phyloP scores from a whole-genome alignment of 2,329 filamentous ascomycete species.

The Sclerotinia minor region DNA sequence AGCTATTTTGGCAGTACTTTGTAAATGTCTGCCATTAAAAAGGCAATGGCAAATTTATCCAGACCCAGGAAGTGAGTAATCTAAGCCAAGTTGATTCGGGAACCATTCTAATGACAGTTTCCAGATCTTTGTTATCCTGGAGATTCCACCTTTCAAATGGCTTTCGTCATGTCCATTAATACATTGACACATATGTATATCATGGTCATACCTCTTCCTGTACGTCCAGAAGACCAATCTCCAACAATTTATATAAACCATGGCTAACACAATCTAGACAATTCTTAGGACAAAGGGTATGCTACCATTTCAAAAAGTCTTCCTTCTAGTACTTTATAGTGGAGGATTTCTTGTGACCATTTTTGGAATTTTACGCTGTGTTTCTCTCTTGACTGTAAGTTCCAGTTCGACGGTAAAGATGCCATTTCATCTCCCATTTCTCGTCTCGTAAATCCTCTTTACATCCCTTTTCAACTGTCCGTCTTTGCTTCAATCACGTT shows the following conservation, averaged over 20 bases:
- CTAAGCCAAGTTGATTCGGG: not conserved
- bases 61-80: slow-evolving; percentile 18
- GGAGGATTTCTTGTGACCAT: slow-evolving; percentile 14
- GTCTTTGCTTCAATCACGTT: too few species aligned
- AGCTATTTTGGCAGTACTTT: slow-evolving; percentile 16
- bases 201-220: slow-evolving; percentile 15
- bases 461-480: too few species aligned
- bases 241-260: not conserved
- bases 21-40: slow-evolving; percentile 19
- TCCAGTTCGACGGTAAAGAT: not conserved
- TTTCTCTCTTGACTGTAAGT: slow-evolving; percentile 14
- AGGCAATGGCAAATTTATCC: slow-evolving; percentile 25
- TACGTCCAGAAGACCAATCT: not conserved
- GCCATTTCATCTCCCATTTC: too few species aligned
- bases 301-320: slow-evolving; percentile 13
- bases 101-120: not conserved
- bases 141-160: slow-evolving; percentile 12
- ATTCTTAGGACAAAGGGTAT: not conserved
- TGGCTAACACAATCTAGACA: not conserved
- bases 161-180: slow-evolving; percentile 14
- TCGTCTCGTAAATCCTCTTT: not conserved
- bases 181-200: slow-evolving; percentile 16
- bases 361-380: slow-evolving; percentile 8
- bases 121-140: slow-evolving; percentile 19
- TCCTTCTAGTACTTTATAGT: slow-evolving; percentile 15